Evolutionary conservation across 2,329 filamentous ascomycete species (phyloP), one percentile per base, ranked within the genome.

Genomic region (Amauroascus niger): DNA sequence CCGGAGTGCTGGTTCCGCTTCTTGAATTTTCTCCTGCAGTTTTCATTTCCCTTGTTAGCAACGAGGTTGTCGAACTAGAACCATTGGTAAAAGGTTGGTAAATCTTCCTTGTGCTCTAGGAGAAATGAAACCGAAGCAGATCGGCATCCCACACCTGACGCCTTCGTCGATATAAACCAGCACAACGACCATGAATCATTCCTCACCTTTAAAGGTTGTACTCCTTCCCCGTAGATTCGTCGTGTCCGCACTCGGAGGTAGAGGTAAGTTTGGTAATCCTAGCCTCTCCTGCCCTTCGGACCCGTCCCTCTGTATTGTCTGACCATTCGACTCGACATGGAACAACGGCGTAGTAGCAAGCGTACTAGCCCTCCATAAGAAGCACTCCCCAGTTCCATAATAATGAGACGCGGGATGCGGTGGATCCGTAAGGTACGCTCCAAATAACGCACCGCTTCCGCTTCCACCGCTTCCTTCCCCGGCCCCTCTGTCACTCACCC

Each of bases 321-420:
- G 18, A 16, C 37, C 49, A 40, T 46, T 58, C 44, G 14, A 44
- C 24, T 33, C 40, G 53, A 47, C 52, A 26, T 59, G 58, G 24
- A 67, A 49, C 33, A 72, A 62, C 14, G 71, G 70, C 7, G 74
- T 64, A 0, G 80, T 71, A 1, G 82, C 75, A 32, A 90, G 74
- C 3, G 85, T 71, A 43, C 82, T 82, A 0, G 87, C 85, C 46
- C 86, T 81, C 88, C 88, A 94, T 59, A 94, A 80, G 69, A 94
- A 98, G 71, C 91, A 97, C 70, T 98, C 93, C 63, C 93, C 93
- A 11, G 88, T 96, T 63, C 93, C 93, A 69, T 87, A 98, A 75
- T 95, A 98, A 59, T 90, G 86, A 1, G 88, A 73, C 1, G 82
- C 76, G 0, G 88, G 87, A 61, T 86, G 87, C 9, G 91, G 90